Evolutionary conservation across 1,284 basidiomycete genomes (phyloP).

Genomic region (Chalciporus sp.): DNA sequence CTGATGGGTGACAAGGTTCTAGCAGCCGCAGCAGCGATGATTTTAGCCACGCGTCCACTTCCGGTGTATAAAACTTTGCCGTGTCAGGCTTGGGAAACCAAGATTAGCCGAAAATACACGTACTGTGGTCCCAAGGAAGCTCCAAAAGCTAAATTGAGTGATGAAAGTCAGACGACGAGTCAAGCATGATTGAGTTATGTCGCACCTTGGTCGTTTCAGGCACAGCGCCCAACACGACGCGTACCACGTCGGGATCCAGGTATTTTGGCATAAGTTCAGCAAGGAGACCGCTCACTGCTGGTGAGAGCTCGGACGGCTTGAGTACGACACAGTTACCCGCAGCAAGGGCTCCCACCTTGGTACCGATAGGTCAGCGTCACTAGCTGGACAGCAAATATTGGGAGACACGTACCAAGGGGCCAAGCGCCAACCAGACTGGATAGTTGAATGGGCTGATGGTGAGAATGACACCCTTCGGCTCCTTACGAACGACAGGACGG

Average conservation of each 20-base stretch:
- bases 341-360: constrained; percentile 74
- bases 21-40: constrained; percentile 83
- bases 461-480: constrained; percentile 75
- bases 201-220: constrained; percentile 71
- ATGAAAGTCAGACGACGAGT: constrained; percentile 1
- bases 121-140: constrained; percentile 86
- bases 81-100: neutral
- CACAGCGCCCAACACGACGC: constrained; percentile 77
- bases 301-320: constrained; percentile 84
- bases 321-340: constrained; percentile 77
- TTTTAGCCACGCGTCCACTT: constrained; percentile 73
- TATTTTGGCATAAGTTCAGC: constrained; percentile 81
- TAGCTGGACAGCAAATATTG: neutral
- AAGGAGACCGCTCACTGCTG: constrained; percentile 66
- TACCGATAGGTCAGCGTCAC: neutral
- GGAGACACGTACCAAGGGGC: constrained; percentile 52
- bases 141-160: constrained; percentile 59
- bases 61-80: constrained; percentile 55
- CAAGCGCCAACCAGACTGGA: constrained; percentile 52
- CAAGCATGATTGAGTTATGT: neutral
- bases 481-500: constrained; percentile 69
- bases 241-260: constrained; percentile 72
- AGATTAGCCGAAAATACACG: constrained; percentile 30
- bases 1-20: constrained; percentile 85
- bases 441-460: constrained; percentile 71